These are phyloP conservation scores for Endoconidiophora laricicola DNA, from an alignment of 2,329 filamentous ascomycete genomes.

Conservation along the genomic window DNA sequence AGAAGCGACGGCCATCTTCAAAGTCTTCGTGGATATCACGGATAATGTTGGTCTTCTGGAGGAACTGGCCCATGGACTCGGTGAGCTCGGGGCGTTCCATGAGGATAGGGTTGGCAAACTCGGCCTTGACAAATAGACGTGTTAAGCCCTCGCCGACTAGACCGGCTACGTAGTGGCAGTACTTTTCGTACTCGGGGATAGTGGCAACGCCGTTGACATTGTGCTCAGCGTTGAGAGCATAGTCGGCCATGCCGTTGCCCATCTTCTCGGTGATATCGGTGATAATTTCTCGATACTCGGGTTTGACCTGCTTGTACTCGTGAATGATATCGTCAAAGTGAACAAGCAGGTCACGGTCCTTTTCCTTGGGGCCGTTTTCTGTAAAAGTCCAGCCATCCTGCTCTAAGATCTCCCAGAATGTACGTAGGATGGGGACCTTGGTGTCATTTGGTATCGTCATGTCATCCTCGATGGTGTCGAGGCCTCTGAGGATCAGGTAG, in stretches of 20 bases:
- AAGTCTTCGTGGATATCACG: slow-evolving; percentile 86
- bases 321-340: slow-evolving; percentile 76
- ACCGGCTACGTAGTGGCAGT: slow-evolving; percentile 97
- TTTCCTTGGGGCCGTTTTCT: slow-evolving; percentile 77
- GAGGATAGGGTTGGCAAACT: slow-evolving; percentile 73
- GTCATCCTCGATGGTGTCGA: slow-evolving; percentile 98
- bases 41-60: slow-evolving; percentile 98
- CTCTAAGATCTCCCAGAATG: slow-evolving; percentile 65
- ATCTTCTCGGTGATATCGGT: slow-evolving; percentile 85
- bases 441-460: slow-evolving; percentile 70
- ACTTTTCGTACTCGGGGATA: slow-evolving; percentile 79
- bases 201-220: slow-evolving; percentile 68
- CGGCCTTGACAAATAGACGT: slow-evolving; percentile 70
- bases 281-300: slow-evolving; percentile 70
- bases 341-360: slow-evolving; percentile 80
- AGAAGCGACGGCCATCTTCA: slow-evolving; percentile 77
- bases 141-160: slow-evolving; percentile 92
- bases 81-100: slow-evolving; percentile 63
- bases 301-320: slow-evolving; percentile 80
- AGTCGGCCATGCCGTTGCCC: slow-evolving; percentile 98
- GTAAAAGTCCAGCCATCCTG: slow-evolving; percentile 81
- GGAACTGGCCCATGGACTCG: slow-evolving; percentile 91
- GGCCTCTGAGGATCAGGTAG: slow-evolving; percentile 78
- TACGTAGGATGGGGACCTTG: slow-evolving; percentile 74
- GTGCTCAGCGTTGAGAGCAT: slow-evolving; percentile 66